Evolutionary conservation across 768 basidiomycete genomes (phyloP).

Genomic region (Rhodotorula babjevae): DNA sequence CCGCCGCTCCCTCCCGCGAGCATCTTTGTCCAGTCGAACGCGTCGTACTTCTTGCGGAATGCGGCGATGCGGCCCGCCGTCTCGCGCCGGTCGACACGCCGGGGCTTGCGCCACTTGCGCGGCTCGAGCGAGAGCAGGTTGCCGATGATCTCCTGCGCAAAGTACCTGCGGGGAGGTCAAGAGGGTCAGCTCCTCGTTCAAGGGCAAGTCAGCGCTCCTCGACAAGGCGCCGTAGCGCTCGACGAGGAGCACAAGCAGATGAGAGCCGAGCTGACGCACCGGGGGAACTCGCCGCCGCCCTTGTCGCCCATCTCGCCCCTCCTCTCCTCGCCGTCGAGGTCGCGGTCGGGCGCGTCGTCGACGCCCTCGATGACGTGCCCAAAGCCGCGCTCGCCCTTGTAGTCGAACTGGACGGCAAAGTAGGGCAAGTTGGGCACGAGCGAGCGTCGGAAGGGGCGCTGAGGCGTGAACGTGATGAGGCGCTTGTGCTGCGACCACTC

Average conservation of each 20-base stretch:
- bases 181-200: too few species aligned
- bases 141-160: slow-evolving; percentile 91
- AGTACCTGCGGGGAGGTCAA: slow-evolving; percentile 58
- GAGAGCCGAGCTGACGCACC: slow-evolving; percentile 51
- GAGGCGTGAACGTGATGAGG: slow-evolving; percentile 81
- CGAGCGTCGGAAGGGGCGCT: slow-evolving; percentile 86
- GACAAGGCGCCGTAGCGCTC: too few species aligned
- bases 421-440: slow-evolving; percentile 97
- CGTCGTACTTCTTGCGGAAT: slow-evolving; percentile 68
- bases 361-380: slow-evolving; percentile 96
- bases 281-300: slow-evolving; percentile 85
- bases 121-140: slow-evolving; percentile 83
- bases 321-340: slow-evolving; percentile 61
- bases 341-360: slow-evolving; percentile 59
- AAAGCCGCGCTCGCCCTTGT: slow-evolving; percentile 92
- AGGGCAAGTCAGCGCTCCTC: too few species aligned
- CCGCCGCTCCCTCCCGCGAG: background rate
- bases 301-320: slow-evolving; percentile 65
- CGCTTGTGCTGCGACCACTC: slow-evolving; percentile 99
- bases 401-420: slow-evolving; percentile 97
- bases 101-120: slow-evolving; percentile 72
- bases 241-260: too few species aligned
- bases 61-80: slow-evolving; percentile 65
- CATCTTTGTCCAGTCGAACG: slow-evolving; percentile 51
- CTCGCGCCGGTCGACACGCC: slow-evolving; percentile 62